Evolutionary conservation across 2,329 filamentous ascomycete genomes (phyloP), one percentile per base, ranked within the genome.

Genomic region (Fusarium begoniae): DNA sequence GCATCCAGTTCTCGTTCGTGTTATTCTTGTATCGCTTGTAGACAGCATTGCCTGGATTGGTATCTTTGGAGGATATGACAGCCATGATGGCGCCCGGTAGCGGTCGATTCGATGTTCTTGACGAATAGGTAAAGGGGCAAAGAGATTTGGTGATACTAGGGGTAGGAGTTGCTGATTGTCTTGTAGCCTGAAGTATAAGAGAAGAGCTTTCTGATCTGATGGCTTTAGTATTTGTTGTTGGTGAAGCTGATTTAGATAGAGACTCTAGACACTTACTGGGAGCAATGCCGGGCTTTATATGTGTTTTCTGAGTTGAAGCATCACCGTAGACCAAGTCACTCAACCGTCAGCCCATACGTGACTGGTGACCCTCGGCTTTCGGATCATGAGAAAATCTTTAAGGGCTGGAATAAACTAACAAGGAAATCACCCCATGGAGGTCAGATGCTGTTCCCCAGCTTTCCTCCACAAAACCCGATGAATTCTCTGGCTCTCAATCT

Each of bases 1-100:
- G 60, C 26, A 45, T 70, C 68, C 68, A 70, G 45, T 70, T 70
- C 22, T 70, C 43, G 20, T 70, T 54, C 10, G 68, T 70, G 37
- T 70, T 70, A 24, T 70, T 70, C 14, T 44, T 56, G 38, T 70
- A 70, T 6, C 28, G 35, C 8, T 57, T 70, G 24, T 70, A 70
- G 17, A 70, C 54, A n/a, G 53, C 60, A 26, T 66, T 26, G 20
- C 66, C 68, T 45, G 68, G 47, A 13, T 51, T 56, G 12, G 44
- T 35, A 45, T 38, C 41, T 7, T 43, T 18, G 20, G 55, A 35
- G 24, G 59, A 41, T 30, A 56, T 51, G 28, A 40, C 26, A 18
- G 22, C 66, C 66, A 68, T 69, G 55, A 41, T 68, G 48, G 18
- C 14, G 22, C 30, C n/a, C 8, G 17, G 22, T 24, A 35, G 30